Conservation (phyloP, 768 basidiomycete genomes). For the Mycena floridula region DNA sequence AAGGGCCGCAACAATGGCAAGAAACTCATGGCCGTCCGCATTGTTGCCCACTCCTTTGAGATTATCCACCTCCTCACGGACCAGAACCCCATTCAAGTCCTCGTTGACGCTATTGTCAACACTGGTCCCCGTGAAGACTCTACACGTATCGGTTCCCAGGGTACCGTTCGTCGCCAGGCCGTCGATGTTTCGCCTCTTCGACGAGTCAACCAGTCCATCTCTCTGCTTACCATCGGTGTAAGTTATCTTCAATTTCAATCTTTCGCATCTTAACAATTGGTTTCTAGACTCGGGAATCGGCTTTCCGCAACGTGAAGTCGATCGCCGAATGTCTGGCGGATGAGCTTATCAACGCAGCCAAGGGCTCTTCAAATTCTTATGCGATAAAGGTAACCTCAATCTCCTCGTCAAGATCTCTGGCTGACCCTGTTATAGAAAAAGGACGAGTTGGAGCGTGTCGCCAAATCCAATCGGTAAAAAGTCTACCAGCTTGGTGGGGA, state of each 20-base stretch:
- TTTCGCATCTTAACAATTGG: not conserved
- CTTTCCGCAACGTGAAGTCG: constrained; percentile 99
- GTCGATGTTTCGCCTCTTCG: constrained; percentile 99
- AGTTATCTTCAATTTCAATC: constrained; percentile 21
- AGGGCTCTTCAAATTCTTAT: constrained; percentile 99
- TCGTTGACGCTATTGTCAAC: constrained; percentile 99
- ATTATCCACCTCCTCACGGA: constrained; percentile 99
- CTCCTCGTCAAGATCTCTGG: not conserved
- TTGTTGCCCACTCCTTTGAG: constrained; percentile 98
- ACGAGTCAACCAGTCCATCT: constrained; percentile 94
- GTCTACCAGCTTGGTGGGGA: not conserved
- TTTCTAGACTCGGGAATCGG: constrained; percentile 91
- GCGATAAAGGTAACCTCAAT: constrained; percentile 84
- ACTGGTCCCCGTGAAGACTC: constrained; percentile 99
- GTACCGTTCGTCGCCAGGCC: constrained; percentile 98
- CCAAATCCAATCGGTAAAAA: constrained; percentile 98
- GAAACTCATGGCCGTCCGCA: constrained; percentile 97
- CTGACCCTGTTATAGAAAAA: constrained; percentile 63
- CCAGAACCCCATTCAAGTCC: constrained; percentile 99
- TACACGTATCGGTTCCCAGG: constrained; percentile 99
- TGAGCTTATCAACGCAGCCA: constrained; percentile 99
- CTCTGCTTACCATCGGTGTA: constrained; percentile 95
- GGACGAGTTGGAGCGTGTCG: constrained; percentile 99
- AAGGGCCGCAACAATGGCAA: constrained; percentile 99
- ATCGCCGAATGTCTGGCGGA: constrained; percentile 98